Evolutionary conservation across 768 basidiomycete species (phyloP).

Genomic region (Hericium erinaceus): DNA sequence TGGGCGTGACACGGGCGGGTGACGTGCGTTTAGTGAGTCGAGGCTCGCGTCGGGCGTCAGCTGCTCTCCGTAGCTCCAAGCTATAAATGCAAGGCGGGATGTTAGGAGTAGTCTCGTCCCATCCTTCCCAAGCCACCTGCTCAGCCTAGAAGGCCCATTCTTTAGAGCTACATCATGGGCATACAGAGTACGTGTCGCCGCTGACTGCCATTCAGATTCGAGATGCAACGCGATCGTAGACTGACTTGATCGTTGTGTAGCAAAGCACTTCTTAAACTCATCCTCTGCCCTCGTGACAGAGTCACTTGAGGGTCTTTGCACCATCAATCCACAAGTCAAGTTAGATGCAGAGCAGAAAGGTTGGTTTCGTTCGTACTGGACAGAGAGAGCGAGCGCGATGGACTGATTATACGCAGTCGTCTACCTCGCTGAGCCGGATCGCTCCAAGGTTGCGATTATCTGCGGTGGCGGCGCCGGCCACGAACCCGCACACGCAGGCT

Average conservation of each 20-base stretch:
- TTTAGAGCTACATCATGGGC: constrained; percentile 1
- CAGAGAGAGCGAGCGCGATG: not conserved
- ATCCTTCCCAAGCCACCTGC: not conserved
- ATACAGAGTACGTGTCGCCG: not conserved
- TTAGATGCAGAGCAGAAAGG: constrained; percentile 69
- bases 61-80: not conserved
- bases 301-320: constrained; percentile 64
- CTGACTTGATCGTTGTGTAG: constrained; percentile 6
- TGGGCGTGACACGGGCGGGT: too few relatives aligned
- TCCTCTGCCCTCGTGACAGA: constrained; percentile 67
- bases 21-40: not conserved
- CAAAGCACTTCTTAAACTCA: constrained; percentile 75
- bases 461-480: constrained; percentile 87
- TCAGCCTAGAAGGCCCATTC: not conserved
- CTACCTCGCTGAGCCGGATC: constrained; percentile 46
- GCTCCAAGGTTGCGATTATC: constrained; percentile 62
- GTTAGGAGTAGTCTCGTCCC: not conserved
- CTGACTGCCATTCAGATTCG: too few relatives aligned
- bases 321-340: constrained; percentile 59
- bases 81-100: not conserved
- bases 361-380: constrained; percentile 20
- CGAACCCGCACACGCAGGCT: constrained; percentile 84
- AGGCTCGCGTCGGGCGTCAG: not conserved
- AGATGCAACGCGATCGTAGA: not conserved
- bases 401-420: constrained; percentile 37